A percentile compares a stretch with the other conserved stretches of the same genome.
Conservation (phyloP, 495 filamentous ascomycete genomes). For the Trichoderma reesei region DNA sequence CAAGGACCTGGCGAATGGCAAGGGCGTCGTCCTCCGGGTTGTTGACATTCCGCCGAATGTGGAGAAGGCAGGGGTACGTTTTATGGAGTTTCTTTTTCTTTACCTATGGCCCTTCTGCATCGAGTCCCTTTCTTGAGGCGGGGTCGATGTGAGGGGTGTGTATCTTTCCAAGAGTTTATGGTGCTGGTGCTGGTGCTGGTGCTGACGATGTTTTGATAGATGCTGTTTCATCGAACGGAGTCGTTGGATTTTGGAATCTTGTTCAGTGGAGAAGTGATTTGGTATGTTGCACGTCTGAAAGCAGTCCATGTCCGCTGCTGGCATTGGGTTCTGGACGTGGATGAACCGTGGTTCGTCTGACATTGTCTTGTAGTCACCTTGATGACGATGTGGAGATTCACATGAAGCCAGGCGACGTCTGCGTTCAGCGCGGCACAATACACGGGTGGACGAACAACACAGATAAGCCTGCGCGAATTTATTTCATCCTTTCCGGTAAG, state of each 20-base stretch:
- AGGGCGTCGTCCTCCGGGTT: neutral
- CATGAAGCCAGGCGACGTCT: constrained; percentile 9
- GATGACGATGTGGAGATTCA: constrained; percentile 4
- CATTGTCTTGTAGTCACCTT: neutral
- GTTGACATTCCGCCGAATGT: neutral
- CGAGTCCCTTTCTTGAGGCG: too few species aligned
- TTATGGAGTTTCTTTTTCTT: neutral
- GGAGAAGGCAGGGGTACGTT: neutral
- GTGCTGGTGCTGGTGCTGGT: neutral
- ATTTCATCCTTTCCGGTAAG: constrained; percentile 7
- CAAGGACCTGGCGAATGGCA: neutral
- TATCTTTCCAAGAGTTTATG: neutral
- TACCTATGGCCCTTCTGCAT: too few species aligned
- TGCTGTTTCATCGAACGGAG: constrained; percentile 9
- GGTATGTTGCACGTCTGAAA: neutral
- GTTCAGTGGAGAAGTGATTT: neutral
- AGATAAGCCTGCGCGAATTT: constrained; percentile 3
- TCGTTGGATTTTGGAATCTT: constrained; percentile 9
- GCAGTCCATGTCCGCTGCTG: too few species aligned
- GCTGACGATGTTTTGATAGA: neutral
- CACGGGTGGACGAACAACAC: neutral
- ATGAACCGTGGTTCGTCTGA: neutral
- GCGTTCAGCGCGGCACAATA: constrained; percentile 10
- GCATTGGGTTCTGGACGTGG: neutral
- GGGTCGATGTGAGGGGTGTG: too few species aligned